Evolutionary conservation across 1,139 yeast species (phyloP), one percentile per base, ranked within the genome.

Genomic region (Candida glucosophila): DNA sequence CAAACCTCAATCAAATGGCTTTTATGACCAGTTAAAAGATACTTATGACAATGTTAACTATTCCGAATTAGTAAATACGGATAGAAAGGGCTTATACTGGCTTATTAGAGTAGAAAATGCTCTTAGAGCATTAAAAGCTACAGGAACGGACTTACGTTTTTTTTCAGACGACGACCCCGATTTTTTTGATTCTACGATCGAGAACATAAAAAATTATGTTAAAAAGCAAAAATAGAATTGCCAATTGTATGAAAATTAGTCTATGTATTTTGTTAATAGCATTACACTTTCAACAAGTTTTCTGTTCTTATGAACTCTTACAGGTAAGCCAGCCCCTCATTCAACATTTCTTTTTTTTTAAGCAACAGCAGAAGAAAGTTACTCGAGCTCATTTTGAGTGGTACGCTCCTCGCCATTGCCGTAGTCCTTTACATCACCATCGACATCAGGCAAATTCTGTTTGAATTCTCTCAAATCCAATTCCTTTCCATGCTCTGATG

Each of bases 401-500:
- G 15, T n/a, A n/a, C n/a, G n/a, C n/a, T n/a, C n/a, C 12, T 36
- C 29, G 20, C 55, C 58, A 36, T 54, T 80, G 34, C 80, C 81
- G 37, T 72, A 73, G 47, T 75, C 81, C 41, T 66, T 72, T 32
- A 69, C 52, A 21, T 46, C 49, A 15, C 49, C 57, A 7, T 45
- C 49, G 13, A 49, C 62, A 20, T 56, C 67, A 4, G 72, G 70
- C 34, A 69, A 49, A 6, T 52, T 58, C 36, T 58, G 52, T 44
- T 65, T 67, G 54, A 76, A 76, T 43, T 72, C 75, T 18, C 82
- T 63, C 58, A 80, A 71, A 52, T 80, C 92, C 67, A 78, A 76
- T 34, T 73, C 80, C 14, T 75, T 75, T 24, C 78, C 81, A 18
- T 52, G 49, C n/a, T 59, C 62, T 20, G 43, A 51, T 28, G 52